Base-by-base conservation (phyloP, 441 rosid genomes). In the Croton laevigatus region DNA sequence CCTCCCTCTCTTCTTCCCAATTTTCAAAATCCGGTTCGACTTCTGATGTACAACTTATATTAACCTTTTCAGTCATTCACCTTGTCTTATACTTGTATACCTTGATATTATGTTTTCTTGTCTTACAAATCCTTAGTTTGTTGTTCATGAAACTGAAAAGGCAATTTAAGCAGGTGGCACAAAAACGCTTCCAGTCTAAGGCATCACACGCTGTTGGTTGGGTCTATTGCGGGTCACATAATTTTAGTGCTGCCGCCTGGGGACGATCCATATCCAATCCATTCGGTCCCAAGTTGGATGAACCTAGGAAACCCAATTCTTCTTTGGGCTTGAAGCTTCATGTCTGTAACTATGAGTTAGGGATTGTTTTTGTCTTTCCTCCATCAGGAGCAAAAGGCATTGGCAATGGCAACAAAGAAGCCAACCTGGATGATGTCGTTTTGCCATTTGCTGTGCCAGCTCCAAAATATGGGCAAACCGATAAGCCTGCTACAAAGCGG, bases 171-270 rank as follows among this genome's bases (percentile, higher is more conserved):
- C 86, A 91, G 97, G 97, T 91, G 65, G 96, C 94, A 20, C 61
- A 82, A 49, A 89, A 96, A 82, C 83, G 87, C 59, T 91, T 94
- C 71, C 76, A 81, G 78, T 84, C 93, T 32, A 73, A 68, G 74
- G 70, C 72, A 51, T 71, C 79, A 69, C 77, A 86, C 75, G 83
- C 96, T 10, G 81, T 68, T 70, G 97, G 98, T 58, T 94, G 97
- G 97, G 87, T 91, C 73, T 94, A 94, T 63, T 85, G 94, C 19
- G 97, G 97, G 36, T 94, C 98, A 44, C 99, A 91, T 81, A 94
- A 91, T 74, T 89, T 91, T 75, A 94, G 99, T 78, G 84, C 89
- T 51, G 96, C 97, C 73, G 97, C 99, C 17, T 94, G 99, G 97
- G 98, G 98, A 69, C 80, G 89, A 66, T 75, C 80, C 55, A 83